Percentiles rank a stretch among this genome's conserved stretches.
phyloP scores from a whole-genome alignment of 352 stramenopile species.

The Globisporangium recalcitrans region DNA sequence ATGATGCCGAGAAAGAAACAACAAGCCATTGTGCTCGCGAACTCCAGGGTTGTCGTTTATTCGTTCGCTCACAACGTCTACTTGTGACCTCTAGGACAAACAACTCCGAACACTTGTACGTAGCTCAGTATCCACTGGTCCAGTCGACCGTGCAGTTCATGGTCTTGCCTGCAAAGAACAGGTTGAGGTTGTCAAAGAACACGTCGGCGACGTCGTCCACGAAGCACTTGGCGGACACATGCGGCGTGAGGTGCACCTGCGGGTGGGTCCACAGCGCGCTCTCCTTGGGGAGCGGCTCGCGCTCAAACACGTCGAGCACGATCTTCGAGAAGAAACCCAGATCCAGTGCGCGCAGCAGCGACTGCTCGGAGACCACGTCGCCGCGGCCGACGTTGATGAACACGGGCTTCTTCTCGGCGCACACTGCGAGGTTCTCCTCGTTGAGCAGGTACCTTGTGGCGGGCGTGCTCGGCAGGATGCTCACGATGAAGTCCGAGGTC shows the following conservation, averaged over 20 bases:
- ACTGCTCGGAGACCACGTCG: conserved; percentile 68
- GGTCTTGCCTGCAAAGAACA: conserved; percentile 28
- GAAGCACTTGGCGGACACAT: conserved; percentile 77
- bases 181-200: conserved; percentile 60
- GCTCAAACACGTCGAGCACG: conserved; percentile 61
- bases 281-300: conserved; percentile 35
- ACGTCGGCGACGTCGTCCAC: conserved; percentile 71
- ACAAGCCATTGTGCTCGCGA: neutral
- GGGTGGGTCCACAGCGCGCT: conserved; percentile 66
- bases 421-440: conserved; percentile 36
- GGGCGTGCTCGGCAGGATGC: conserved; percentile 73
- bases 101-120: too few relatives aligned
- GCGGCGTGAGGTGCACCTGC: conserved; percentile 69
- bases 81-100: neutral
- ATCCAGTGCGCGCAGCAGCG: conserved; percentile 68
- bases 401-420: conserved; percentile 45
- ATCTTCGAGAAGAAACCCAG: conserved; percentile 47
- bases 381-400: conserved; percentile 87
- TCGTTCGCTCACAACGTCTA: neutral
- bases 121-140: conserved; percentile 40
- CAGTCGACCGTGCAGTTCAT: conserved; percentile 52
- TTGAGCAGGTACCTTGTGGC: conserved; percentile 62
- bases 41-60: neutral
- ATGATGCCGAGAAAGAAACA: neutral
- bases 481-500: conserved; percentile 75